These are phyloP conservation scores for Senna siamea DNA, from an alignment of 306 rosid species.

Conservation along the genomic window DNA sequence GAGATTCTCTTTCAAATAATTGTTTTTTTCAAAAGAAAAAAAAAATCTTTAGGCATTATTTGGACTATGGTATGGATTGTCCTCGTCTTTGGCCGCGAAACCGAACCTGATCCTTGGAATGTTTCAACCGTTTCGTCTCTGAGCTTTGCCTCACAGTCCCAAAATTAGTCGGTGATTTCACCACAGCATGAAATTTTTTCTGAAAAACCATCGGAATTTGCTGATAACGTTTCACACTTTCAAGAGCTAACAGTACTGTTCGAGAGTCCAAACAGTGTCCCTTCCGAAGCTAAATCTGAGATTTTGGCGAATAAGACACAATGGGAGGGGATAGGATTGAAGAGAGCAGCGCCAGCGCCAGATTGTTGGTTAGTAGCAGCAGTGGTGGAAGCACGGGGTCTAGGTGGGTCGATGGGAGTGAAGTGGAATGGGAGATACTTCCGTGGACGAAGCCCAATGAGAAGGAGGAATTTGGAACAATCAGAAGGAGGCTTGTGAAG, in stretches of 20 bases:
- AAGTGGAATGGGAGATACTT: slow-evolving; percentile 60
- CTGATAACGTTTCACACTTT: slow-evolving; percentile 13
- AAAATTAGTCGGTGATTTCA: not conserved
- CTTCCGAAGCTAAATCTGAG: not conserved
- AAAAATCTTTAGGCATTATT: too few species aligned
- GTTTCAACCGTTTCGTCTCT: not conserved
- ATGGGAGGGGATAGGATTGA: slow-evolving; percentile 52
- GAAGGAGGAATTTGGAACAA: slow-evolving; percentile 43
- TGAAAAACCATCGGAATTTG: not conserved
- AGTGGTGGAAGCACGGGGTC: slow-evolving; percentile 49
- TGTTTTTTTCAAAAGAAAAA: too few species aligned
- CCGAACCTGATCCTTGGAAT: not conserved
- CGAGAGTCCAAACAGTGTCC: not conserved
- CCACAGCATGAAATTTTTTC: slow-evolving; percentile 9
- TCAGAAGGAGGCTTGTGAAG: slow-evolving; percentile 65
- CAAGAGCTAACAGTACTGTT: not conserved
- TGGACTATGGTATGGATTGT: not conserved
- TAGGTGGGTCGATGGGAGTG: slow-evolving; percentile 80
- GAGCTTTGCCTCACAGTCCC: not conserved
- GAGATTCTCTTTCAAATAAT: too few species aligned
- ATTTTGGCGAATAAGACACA: slow-evolving; percentile 11
- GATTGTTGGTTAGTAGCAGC: slow-evolving; percentile 36
- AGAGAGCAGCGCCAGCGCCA: slow-evolving; percentile 54
- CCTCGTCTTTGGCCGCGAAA: slow-evolving; percentile 2
- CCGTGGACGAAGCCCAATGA: slow-evolving; percentile 45